A percentile compares a stretch with the other conserved stretches of the same genome.
Evolutionary conservation across 495 filamentous ascomycete genomes (phyloP).

Genomic region (Neurospora sp.): DNA sequence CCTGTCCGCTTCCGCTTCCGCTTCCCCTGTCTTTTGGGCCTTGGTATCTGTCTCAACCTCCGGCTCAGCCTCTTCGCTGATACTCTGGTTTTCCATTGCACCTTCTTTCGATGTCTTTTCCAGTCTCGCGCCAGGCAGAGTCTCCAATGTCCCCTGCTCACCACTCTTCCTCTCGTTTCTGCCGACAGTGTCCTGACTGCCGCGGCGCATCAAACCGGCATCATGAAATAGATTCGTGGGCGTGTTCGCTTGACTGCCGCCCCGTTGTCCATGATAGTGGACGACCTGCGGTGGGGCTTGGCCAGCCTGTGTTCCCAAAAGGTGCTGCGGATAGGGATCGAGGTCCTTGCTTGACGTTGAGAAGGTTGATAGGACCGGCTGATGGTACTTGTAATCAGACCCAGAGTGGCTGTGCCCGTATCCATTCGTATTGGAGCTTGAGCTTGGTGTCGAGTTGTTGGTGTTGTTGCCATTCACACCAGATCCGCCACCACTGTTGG

Average conservation of each 20-base stretch:
- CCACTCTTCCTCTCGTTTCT: slow-evolving; percentile 16
- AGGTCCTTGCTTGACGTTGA: slow-evolving; percentile 68
- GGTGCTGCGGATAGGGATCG: slow-evolving; percentile 58
- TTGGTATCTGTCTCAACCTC: neutral
- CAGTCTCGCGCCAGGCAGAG: slow-evolving; percentile 27
- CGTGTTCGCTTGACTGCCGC: slow-evolving; percentile 51
- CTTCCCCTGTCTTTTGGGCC: neutral
- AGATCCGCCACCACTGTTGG: slow-evolving; percentile 22
- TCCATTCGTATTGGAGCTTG: neutral
- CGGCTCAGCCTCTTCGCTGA: neutral
- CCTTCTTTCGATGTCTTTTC: slow-evolving; percentile 3
- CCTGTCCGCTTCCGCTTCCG: slow-evolving; percentile 1
- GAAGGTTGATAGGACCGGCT: slow-evolving; percentile 62
- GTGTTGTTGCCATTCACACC: slow-evolving; percentile 6
- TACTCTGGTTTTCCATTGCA: neutral
- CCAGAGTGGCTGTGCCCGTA: neutral
- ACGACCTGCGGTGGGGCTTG: slow-evolving; percentile 51
- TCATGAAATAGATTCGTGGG: slow-evolving; percentile 39
- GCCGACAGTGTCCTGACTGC: slow-evolving; percentile 29
- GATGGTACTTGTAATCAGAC: slow-evolving; percentile 43
- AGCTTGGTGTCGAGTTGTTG: slow-evolving; percentile 18
- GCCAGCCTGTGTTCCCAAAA: slow-evolving; percentile 46
- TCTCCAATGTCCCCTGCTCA: slow-evolving; percentile 22
- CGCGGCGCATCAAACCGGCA: slow-evolving; percentile 22
- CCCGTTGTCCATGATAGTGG: slow-evolving; percentile 49